Base-by-base conservation (phyloP, 2,329 filamentous ascomycete species). In the Pseudodiploospora longispora region DNA sequence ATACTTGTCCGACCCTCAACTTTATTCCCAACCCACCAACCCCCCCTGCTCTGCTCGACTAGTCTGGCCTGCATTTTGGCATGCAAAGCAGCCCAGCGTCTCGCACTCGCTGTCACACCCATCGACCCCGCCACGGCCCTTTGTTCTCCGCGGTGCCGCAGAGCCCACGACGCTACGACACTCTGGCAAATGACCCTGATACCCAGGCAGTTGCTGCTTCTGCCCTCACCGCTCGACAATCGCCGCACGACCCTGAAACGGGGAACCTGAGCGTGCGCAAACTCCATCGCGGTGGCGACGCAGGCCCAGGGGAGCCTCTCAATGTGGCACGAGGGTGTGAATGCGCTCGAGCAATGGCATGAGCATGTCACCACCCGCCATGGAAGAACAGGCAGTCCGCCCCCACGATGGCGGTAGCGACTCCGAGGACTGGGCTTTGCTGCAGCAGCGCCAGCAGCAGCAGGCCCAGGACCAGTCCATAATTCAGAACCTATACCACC, bases 311-410 rank as follows among this genome's bases (percentile, higher is more conserved):
- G 19, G 42, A 32, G 46, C 40, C 38, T 36, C 53, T 59, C 59
- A 56, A 65, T 64, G 61, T 53, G 51, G 56, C 48, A 52, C 53
- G 56, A 51, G 43, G 50, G 51, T 52, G 54, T 56, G 57, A 51
- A 64, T 64, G 62, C 61, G 61, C 61, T 61, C 57, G 52, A 63
- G 63, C 59, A 62, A 64, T 67, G 66, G 64, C 59, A 68, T 71
- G 66, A 71, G 62, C 58, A 63, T 68, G 59, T 59, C 64, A 52
- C 64, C 67, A 50, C 60, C 62, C 53, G 65, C 65, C 53, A 73
- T 74, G 69, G 69, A 72, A 55, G 65, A 63, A 59, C 64, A 60
- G 40, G 49, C 47, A 48, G 59, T 52, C 56, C 59, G 52, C 49
- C 54, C 55, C 48, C 62, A 61, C 53, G 61, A 61, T 56, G 60